Percentiles rank a stretch among this genome's conserved stretches.
Evolutionary conservation across 192 early-diverging fungal genomes (phyloP).

Genomic region (Backusella tuberculispora): DNA sequence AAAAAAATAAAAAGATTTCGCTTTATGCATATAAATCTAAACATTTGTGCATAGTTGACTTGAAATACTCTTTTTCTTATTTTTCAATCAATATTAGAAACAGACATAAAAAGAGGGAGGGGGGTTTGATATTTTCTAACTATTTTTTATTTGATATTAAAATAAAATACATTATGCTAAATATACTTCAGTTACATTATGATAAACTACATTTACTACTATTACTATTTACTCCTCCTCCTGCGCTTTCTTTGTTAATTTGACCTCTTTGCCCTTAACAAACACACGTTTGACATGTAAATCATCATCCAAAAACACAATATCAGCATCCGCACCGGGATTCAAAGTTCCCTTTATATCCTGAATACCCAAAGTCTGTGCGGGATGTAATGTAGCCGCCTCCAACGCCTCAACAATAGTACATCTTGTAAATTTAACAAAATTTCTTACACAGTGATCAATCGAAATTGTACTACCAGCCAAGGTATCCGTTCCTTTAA

Average conservation of each 20-base stretch:
- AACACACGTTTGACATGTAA: conserved; percentile 71
- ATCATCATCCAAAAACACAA: conserved; percentile 72
- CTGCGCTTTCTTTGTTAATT: conserved; percentile 29
- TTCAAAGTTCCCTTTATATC: conserved; percentile 73
- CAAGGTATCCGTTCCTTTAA: conserved; percentile 76
- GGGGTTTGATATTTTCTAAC: too few species aligned
- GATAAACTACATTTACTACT: background rate
- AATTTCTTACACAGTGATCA: conserved; percentile 77
- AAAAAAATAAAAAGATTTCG: too few species aligned
- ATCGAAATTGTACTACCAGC: conserved; percentile 74
- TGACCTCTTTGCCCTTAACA: conserved; percentile 67
- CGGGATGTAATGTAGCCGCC: conserved; percentile 79
- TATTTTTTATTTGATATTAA: too few species aligned
- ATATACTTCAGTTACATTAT: too few species aligned
- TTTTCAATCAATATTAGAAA: too few species aligned
- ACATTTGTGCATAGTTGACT: too few species aligned
- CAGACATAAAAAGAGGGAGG: too few species aligned
- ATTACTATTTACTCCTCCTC: conserved; percentile 27
- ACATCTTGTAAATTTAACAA: conserved; percentile 76
- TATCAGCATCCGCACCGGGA: conserved; percentile 76
- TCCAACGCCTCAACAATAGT: conserved; percentile 79
- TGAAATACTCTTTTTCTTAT: too few species aligned
- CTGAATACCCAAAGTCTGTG: conserved; percentile 72
- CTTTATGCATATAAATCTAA: too few species aligned
- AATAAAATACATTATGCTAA: too few species aligned